phyloP scores from a whole-genome alignment of 441 rosid species.

The Erysimum pusillum region DNA sequence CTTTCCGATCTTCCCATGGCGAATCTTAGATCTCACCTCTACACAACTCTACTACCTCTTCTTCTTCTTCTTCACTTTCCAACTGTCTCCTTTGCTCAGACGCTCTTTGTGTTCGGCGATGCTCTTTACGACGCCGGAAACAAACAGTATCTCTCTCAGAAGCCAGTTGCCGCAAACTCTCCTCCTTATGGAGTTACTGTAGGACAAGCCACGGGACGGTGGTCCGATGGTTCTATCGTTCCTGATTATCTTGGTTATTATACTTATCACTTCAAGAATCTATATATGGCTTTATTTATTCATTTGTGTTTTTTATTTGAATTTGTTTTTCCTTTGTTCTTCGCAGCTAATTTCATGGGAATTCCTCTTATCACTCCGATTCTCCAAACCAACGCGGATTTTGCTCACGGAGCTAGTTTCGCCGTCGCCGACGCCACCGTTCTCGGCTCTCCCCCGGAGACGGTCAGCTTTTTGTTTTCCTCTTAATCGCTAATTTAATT shows the following conservation, averaged over 20 bases:
- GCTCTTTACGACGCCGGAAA: too few relatives aligned
- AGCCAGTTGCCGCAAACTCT: too few relatives aligned
- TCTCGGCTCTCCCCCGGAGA: constrained; percentile 37
- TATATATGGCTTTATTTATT: background rate
- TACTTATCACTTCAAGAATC: background rate
- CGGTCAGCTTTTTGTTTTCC: constrained; percentile 13
- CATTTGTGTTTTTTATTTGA: background rate
- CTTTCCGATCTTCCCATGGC: constrained; percentile 25
- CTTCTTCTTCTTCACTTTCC: constrained; percentile 36
- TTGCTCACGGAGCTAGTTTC: constrained; percentile 50
- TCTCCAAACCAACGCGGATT: constrained; percentile 28
- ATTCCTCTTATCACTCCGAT: constrained; percentile 39
- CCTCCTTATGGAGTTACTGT: too few relatives aligned
- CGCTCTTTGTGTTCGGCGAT: too few relatives aligned
- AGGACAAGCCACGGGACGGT: too few relatives aligned
- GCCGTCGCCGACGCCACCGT: constrained; percentile 50
- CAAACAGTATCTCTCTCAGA: too few relatives aligned
- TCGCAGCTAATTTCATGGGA: constrained; percentile 40
- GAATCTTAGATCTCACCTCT: constrained; percentile 16
- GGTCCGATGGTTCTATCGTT: constrained; percentile 40
- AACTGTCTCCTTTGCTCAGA: too few relatives aligned
- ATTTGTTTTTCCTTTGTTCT: background rate
- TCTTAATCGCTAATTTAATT: background rate
- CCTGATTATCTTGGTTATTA: constrained; percentile 58
- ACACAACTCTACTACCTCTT: background rate